Base-by-base conservation (phyloP, 768 basidiomycete genomes). In the Neoboletus magnificus region DNA sequence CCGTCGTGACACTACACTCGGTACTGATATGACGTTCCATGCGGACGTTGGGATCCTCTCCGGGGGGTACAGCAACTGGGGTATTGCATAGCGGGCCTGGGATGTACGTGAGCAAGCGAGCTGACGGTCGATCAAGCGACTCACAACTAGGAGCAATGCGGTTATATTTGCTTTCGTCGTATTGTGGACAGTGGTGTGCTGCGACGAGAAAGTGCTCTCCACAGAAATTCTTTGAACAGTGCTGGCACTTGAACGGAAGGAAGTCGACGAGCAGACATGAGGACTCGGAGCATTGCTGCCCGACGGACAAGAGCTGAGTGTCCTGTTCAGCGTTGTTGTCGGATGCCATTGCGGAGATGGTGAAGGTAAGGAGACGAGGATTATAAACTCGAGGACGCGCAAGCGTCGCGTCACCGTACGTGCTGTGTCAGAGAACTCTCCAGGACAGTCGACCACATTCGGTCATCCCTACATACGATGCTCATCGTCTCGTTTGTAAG, bases 221-320 rank as follows among this genome's bases (percentile, higher is more conserved):
- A 62, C 92, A 94, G 74, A 84, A 93, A 0, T 78, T 76, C 16
- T 77, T 69, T 15, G 77, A 66, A 69, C 91, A 94, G 63, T 91
- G 89, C 48, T 89, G 85, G 69, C 91, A 94, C 71, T 86, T 88
- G 78, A 93, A 88, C 0, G 91, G 91, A 12, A 93, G 76, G 61
- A 92, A 93, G 75, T 93, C 91, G 65, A 92, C 80, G 58, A 89
- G 79, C 29, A 77, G 71, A 72, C 91, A 93, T 1, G 81, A 71
- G 0, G 80, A 67, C 48, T 82, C 77, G 15, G 86, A 82, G 71
- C 91, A 93, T 63, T 89, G 86, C 54, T 82, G 79, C 8, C 89
- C 89, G 60, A 93, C 69, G 39, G 75, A 71, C 55, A 93, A 80
- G 11, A 93, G 74, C 20, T 85, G 78, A n/a, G 73, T 61, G 52